Percentiles rank a stretch among this genome's conserved stretches.
Evolutionary conservation across 495 filamentous ascomycete genomes (phyloP).

Genomic region (Hypoxylon rickii): DNA sequence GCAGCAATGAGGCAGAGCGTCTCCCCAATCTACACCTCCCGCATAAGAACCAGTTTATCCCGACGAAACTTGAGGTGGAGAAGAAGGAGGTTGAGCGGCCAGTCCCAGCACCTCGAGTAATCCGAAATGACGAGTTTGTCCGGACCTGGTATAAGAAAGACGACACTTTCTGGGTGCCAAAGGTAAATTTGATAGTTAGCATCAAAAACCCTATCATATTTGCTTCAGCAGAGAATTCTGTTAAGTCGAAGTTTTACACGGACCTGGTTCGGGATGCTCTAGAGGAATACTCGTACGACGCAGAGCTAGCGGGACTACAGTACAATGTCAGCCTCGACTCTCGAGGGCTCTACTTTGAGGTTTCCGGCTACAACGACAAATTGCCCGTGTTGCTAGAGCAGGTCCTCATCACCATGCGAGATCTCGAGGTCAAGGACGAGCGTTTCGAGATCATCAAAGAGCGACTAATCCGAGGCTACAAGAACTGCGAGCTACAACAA

Average conservation of each 20-base stretch:
- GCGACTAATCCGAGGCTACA: constrained; percentile 70
- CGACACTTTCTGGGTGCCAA: constrained; percentile 98
- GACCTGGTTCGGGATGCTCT: constrained; percentile 88
- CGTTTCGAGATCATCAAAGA: constrained; percentile 94
- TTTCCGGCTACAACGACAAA: constrained; percentile 96
- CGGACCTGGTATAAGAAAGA: constrained; percentile 99
- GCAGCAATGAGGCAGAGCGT: constrained; percentile 60
- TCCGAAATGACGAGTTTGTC: constrained; percentile 81
- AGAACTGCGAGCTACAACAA: constrained; percentile 84
- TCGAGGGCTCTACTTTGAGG: constrained; percentile 75
- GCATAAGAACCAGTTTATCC: constrained; percentile 95
- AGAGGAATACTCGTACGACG: constrained; percentile 95
- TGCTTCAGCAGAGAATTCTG: constrained; percentile 73
- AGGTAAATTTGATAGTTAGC: constrained; percentile 80
- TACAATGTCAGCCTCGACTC: constrained; percentile 75
- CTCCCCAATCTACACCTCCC: constrained; percentile 80
- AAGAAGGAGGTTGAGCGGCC: constrained; percentile 84
- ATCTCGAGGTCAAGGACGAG: constrained; percentile 78
- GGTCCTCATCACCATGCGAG: constrained; percentile 83
- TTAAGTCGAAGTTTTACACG: constrained; percentile 81
- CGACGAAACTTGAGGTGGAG: constrained; percentile 89
- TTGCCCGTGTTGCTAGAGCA: constrained; percentile 89
- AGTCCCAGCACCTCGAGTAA: constrained; percentile 74
- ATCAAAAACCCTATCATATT: constrained; percentile 78
- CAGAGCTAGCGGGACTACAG: constrained; percentile 87